phyloP scores from a whole-genome alignment of 805 yeast genomes.

The Kazachstania bromeliacearum region DNA sequence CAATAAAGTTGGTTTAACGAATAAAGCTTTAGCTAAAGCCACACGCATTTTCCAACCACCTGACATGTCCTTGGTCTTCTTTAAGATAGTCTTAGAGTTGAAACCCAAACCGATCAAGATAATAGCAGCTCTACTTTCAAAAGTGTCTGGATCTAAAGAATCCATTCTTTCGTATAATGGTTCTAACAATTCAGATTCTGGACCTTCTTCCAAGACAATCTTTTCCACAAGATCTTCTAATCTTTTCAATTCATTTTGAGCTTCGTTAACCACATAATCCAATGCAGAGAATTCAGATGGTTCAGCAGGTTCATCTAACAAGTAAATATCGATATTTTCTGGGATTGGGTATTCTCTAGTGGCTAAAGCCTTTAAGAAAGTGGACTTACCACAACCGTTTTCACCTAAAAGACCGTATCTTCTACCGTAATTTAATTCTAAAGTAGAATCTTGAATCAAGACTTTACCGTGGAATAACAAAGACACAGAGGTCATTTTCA shows the following conservation, averaged over 20 bases:
- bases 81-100: slow-evolving; percentile 74
- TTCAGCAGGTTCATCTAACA: slow-evolving; percentile 95
- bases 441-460: slow-evolving; percentile 78
- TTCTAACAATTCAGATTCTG: slow-evolving; percentile 80
- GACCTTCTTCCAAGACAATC: slow-evolving; percentile 82
- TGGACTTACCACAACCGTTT: slow-evolving; percentile 98
- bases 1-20: slow-evolving; percentile 93
- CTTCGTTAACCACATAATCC: slow-evolving; percentile 95
- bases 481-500: slow-evolving; percentile 83
- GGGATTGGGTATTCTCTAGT: slow-evolving; percentile 96
- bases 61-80: slow-evolving; percentile 97
- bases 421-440: slow-evolving; percentile 95
- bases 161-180: slow-evolving; percentile 92
- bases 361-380: slow-evolving; percentile 85
- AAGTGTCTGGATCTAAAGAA: slow-evolving; percentile 89
- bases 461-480: slow-evolving; percentile 96
- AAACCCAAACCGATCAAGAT: slow-evolving; percentile 96
- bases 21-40: slow-evolving; percentile 93
- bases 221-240: slow-evolving; percentile 88
- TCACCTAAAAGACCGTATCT: slow-evolving; percentile 96
- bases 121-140: slow-evolving; percentile 92
- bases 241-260: slow-evolving; percentile 84
- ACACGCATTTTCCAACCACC: slow-evolving; percentile 99
- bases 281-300: slow-evolving; percentile 87
- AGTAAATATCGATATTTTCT: slow-evolving; percentile 78